Conservation (phyloP, 23 red algal genomes). For the Gracilaria gracilis region DNA sequence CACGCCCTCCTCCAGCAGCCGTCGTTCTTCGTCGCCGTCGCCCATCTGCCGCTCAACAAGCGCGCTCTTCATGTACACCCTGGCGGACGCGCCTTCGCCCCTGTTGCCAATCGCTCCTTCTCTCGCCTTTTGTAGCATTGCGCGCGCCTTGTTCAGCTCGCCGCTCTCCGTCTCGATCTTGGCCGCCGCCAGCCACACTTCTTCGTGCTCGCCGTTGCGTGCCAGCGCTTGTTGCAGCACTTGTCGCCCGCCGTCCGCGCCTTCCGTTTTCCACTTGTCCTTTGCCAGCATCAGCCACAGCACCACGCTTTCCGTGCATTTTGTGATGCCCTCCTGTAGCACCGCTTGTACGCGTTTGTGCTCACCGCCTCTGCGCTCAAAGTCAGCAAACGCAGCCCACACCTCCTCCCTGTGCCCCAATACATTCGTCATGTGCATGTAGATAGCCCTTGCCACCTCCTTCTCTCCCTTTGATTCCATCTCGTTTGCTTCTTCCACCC, state of each 20-base stretch:
- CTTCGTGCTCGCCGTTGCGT: slow-evolving; percentile 40
- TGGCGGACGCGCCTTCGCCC: slow-evolving; percentile 32
- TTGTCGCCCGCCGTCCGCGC: slow-evolving; percentile 49
- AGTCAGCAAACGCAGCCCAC: slow-evolving; percentile 73
- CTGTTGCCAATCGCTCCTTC: not conserved
- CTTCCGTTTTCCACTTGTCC: slow-evolving; percentile 57
- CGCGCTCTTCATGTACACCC: slow-evolving; percentile 76
- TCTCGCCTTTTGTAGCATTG: slow-evolving; percentile 39
- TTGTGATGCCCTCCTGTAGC: slow-evolving; percentile 47
- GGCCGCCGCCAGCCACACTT: slow-evolving; percentile 82
- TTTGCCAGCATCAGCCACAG: slow-evolving; percentile 90
- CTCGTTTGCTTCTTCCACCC: slow-evolving; percentile 76
- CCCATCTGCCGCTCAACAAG: slow-evolving; percentile 74
- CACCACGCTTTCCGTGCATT: slow-evolving; percentile 47
- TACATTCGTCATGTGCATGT: slow-evolving; percentile 26
- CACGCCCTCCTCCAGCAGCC: slow-evolving; percentile 62
- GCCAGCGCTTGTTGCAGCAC: slow-evolving; percentile 71
- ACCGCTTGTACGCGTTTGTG: slow-evolving; percentile 28
- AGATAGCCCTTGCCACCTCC: slow-evolving; percentile 70
- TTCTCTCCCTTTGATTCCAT: slow-evolving; percentile 55
- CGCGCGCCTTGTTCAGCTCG: slow-evolving; percentile 58
- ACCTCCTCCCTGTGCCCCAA: slow-evolving; percentile 55
- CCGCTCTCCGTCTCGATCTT: slow-evolving; percentile 80
- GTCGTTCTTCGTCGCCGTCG: slow-evolving; percentile 7
- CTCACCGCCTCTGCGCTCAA: slow-evolving; percentile 75